A percentile compares a stretch with the other conserved stretches of the same genome.
These are phyloP conservation scores for Choanephora cucurbitarum DNA, from an alignment of 371 early-diverging fungal species.

Conservation along the genomic window DNA sequence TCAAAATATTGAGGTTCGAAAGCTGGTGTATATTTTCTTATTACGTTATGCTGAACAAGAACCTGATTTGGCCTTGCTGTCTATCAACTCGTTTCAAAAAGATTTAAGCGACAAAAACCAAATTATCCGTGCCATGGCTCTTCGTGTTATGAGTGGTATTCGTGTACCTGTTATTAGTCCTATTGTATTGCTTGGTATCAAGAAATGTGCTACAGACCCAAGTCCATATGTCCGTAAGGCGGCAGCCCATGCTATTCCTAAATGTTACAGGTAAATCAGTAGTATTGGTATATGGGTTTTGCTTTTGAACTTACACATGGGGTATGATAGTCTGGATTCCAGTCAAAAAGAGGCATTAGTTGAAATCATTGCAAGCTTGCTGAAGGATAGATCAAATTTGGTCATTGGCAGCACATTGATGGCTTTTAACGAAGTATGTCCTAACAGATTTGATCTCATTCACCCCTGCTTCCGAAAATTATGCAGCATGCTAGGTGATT, in stretches of 20 bases:
- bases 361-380: constrained; percentile 73
- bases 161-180: constrained; percentile 89
- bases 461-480: constrained; percentile 90
- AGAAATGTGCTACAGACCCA: constrained; percentile 82
- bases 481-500: constrained; percentile 80
- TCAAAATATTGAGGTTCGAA: constrained; percentile 86
- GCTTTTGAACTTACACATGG: too few species aligned
- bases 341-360: constrained; percentile 73
- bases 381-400: constrained; percentile 84
- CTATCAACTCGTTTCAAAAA: constrained; percentile 96
- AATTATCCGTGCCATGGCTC: constrained; percentile 91
- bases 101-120: constrained; percentile 93
- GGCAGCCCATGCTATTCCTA: constrained; percentile 90
- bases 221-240: constrained; percentile 93
- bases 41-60: constrained; percentile 93
- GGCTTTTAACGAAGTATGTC: constrained; percentile 88
- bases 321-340: constrained; percentile 68
- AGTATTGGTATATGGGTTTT: too few species aligned
- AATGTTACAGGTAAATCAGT: constrained; percentile 80
- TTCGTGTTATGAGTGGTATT: constrained; percentile 94
- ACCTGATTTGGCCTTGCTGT: constrained; percentile 86
- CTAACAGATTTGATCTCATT: constrained; percentile 80
- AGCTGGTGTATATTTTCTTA: constrained; percentile 93
- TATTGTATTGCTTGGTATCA: constrained; percentile 86
- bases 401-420: constrained; percentile 87